Base-by-base conservation (phyloP, 106 monocot species). In the Chionographis japonica region DNA sequence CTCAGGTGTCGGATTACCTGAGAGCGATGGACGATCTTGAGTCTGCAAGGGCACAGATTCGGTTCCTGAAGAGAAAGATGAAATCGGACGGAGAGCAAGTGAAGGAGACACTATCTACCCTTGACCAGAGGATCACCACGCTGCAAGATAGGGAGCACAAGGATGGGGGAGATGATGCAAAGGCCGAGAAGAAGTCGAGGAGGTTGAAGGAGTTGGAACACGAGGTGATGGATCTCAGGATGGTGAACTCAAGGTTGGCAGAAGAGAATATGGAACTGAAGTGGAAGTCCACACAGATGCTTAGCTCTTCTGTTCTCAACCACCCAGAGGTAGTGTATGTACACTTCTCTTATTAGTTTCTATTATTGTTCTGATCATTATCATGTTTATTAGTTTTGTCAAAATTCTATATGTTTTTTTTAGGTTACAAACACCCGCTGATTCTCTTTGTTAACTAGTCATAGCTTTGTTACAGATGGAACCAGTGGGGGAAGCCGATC, bases 181-280 rank as follows among this genome's bases (percentile, higher is more conserved):
- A 80, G 75, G 53, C 69, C 13, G 69, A 77, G 54, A 74, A 53
- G 64, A 88, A 70, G 68, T 49, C 78, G 65, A 69, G 60, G 68
- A 83, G 65, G 61, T 17, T 87, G 58, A 78, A 75, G 68, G 73
- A 77, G 55, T 60, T 86, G 61, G 79, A 88, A 56, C 73, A 58
- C 15, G 92, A 89, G 54, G 79, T 66, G 4, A 51, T 42, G 3
- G 70, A 80, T 17, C 84, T 89, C 0, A 63, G 63, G 46, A 74
- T 15, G 36, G 75, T 42, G 46, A 95, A 95, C 67, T 67, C 74
- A 5, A 74, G 55, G 63, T 76, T 95, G 50, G 75, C 69, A 40
- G 50, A 76, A 64, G 91, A 86, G 75, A 92, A 82, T 14, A 65
- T 95, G 67, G 52, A 18, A 2, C 72, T 68, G 39, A 74, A 69